phyloP scores from a whole-genome alignment of 345 rosid genomes.

The Gossypium australe region DNA sequence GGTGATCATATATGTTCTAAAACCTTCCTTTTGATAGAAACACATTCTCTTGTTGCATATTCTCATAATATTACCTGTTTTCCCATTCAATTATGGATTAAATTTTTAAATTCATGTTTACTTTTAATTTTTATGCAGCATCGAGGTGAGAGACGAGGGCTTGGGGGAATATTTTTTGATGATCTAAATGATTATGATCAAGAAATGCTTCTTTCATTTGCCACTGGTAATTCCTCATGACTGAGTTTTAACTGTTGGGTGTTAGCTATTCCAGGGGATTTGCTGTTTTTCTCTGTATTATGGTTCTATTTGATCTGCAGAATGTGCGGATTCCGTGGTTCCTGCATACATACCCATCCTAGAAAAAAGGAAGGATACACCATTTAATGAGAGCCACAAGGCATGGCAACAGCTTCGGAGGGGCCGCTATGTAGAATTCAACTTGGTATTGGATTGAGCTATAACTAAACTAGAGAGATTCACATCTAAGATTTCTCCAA shows the following conservation, averaged over 20 bases:
- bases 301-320: conserved; percentile 33
- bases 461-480: background rate
- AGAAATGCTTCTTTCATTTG: conserved; percentile 88
- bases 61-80: background rate
- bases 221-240: conserved; percentile 60
- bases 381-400: conserved; percentile 73
- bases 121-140: conserved; percentile 50
- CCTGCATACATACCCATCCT: conserved; percentile 92
- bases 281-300: background rate
- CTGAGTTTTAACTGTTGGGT: background rate
- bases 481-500: background rate
- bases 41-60: background rate
- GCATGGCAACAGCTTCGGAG: conserved; percentile 97
- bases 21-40: background rate
- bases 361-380: conserved; percentile 73
- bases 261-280: background rate
- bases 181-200: conserved; percentile 88
- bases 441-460: conserved; percentile 52
- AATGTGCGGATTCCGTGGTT: conserved; percentile 86
- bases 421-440: conserved; percentile 95
- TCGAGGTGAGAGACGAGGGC: conserved; percentile 88
- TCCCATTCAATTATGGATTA: background rate
- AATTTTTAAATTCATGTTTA: background rate
- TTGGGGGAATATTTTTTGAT: conserved; percentile 97
- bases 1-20: background rate